Evolutionary conservation across 192 early-diverging fungal genomes (phyloP).

Genomic region (Coemansia sp.): DNA sequence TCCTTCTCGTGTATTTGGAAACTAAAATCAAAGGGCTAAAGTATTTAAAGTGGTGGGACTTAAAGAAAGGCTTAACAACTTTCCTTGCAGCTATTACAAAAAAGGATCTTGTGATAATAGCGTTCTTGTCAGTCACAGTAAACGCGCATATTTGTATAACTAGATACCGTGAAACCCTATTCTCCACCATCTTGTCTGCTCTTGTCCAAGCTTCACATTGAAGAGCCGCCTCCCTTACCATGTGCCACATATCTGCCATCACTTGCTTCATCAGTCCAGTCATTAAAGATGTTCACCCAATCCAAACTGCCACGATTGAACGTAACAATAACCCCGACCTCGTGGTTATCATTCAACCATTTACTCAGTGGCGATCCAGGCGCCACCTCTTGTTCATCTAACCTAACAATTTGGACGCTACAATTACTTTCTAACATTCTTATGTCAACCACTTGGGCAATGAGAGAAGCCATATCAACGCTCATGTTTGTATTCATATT

Average conservation of each 20-base stretch:
- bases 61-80: not conserved
- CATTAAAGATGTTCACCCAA: not conserved
- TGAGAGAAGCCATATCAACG: not conserved
- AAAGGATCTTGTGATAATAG: not conserved
- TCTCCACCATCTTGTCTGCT: not conserved
- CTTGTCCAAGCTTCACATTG: not conserved
- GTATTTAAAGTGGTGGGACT: too few species aligned
- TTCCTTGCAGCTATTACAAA: not conserved
- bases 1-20: too few species aligned
- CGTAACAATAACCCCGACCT: not conserved
- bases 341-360: not conserved
- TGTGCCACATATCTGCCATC: not conserved
- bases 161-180: not conserved
- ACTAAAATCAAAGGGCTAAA: too few species aligned
- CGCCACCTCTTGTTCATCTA: not conserved
- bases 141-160: not conserved
- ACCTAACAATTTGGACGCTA: too few species aligned
- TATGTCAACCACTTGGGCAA: too few species aligned
- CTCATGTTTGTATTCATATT: not conserved
- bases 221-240: not conserved
- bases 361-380: not conserved
- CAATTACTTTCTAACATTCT: too few species aligned
- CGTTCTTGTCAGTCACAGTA: not conserved
- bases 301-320: not conserved
- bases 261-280: not conserved